phyloP scores from a whole-genome alignment of 225 moss, liverwort and hornwort species.

The Polytrichum commune region DNA sequence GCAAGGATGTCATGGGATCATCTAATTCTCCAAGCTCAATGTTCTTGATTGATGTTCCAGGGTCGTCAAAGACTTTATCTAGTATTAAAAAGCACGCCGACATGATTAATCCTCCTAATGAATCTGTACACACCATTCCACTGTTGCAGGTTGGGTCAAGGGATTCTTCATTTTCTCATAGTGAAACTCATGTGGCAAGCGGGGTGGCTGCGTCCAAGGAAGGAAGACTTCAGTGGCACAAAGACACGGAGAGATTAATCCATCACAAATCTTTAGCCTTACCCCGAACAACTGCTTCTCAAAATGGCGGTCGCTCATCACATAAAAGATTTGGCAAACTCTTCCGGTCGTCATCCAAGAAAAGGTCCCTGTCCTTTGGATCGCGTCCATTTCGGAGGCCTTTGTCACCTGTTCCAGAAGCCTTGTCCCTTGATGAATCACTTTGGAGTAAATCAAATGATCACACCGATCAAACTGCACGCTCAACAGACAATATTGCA shows the following conservation, averaged over 20 bases:
- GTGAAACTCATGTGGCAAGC: constrained; percentile 24
- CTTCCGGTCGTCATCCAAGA: constrained; percentile 26
- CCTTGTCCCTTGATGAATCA: constrained; percentile 29
- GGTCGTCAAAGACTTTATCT: no score
- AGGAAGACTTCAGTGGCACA: constrained; percentile 21
- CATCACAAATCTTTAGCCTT: no score
- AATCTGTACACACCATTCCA: not conserved
- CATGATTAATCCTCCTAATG: not conserved
- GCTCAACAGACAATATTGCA: not conserved
- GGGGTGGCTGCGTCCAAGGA: constrained; percentile 52
- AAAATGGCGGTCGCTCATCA: no score
- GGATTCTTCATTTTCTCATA: constrained; percentile 22
- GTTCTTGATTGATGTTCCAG: no score
- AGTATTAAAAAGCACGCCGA: no score
- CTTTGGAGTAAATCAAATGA: constrained; percentile 7
- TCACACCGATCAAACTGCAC: not conserved
- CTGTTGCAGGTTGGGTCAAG: constrained; percentile 3
- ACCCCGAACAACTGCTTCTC: no score
- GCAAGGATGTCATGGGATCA: no score
- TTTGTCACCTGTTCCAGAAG: constrained; percentile 46
- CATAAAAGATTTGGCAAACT: constrained; percentile 20
- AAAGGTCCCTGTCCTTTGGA: constrained; percentile 26
- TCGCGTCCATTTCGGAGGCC: constrained; percentile 34
- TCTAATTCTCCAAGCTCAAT: no score
- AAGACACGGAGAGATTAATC: not conserved